Evolutionary conservation across 805 yeast genomes (phyloP), one percentile per base, ranked within the genome.

Genomic region (Candida nemodendra): DNA sequence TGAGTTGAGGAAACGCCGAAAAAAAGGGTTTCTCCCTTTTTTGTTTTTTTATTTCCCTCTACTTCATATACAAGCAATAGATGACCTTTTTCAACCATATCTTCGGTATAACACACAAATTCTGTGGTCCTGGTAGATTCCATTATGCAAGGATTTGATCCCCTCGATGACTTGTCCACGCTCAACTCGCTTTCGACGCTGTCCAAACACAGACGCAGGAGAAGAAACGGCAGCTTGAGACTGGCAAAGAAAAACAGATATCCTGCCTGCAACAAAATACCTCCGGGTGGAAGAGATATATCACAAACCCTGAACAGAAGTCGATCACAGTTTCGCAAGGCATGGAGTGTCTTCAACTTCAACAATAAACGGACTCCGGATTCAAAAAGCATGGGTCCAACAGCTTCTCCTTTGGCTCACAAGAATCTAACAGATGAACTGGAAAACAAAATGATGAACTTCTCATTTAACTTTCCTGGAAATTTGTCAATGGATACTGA

Each of bases 141-240:
- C n/a, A 26, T 9, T 22, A 39, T 39, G 42, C 32, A 27, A 26
- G 29, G 36, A 4, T 11, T 29, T 13, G 38, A 34, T 14, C 36
- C 34, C 15, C 18, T 28, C 7, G 47, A 45, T 29, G 41, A 42
- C 21, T 25, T 26, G n/a, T 45, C 50, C 12, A 31, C 44, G 15
- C 32, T 42, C 18, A 42, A 37, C 34, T 51, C 48, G n/a, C 13
- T 38, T 5, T 47, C 48, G 4, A 44, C 52, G 3, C 30, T 32
- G 3, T 37, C 44, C 14, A 45, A 12, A 13, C 27, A 26, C 28
- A 32, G 43, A 29, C 33, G 47, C 22, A 39, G 41, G 29, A 38
- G 48, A 32, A 36, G 47, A 19, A 43, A 38, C 4, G 50, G 53
- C 13, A 48, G 53, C 25, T 37, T 48, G 14, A 29, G 44, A 23